Conservation (phyloP, 768 basidiomycete species). For the Mycena kentingensis region DNA sequence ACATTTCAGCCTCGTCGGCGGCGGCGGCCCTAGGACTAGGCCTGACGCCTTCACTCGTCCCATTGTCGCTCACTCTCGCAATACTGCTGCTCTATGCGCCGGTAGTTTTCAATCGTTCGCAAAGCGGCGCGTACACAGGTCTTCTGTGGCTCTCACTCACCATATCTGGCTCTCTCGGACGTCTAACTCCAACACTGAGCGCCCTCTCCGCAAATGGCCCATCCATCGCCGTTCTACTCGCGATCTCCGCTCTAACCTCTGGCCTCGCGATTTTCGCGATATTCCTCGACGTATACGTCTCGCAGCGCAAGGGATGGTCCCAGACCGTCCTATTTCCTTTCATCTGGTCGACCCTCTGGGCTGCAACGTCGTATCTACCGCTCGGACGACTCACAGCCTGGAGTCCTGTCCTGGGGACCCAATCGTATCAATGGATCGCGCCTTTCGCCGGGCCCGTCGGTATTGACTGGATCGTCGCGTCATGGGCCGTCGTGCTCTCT, state of each 20-base stretch:
- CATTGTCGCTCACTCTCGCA: slow-evolving; percentile 32
- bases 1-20: slow-evolving; percentile 26
- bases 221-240: slow-evolving; percentile 50
- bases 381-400: slow-evolving; percentile 73
- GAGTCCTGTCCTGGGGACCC: slow-evolving; percentile 58
- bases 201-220: slow-evolving; percentile 56
- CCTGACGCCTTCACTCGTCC: slow-evolving; percentile 28
- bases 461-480: slow-evolving; percentile 74
- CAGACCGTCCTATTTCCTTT: slow-evolving; percentile 65
- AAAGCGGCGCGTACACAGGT: slow-evolving; percentile 23
- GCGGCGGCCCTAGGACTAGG: slow-evolving; percentile 30
- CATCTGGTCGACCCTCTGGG: slow-evolving; percentile 70
- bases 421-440: slow-evolving; percentile 66
- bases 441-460: slow-evolving; percentile 58
- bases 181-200: slow-evolving; percentile 44
- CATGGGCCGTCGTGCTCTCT: slow-evolving; percentile 70
- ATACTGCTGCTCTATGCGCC: slow-evolving; percentile 40
- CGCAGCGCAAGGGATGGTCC: slow-evolving; percentile 38
- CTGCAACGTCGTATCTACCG: slow-evolving; percentile 51
- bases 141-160: slow-evolving; percentile 43
- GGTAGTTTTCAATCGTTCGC: slow-evolving; percentile 33
- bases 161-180: slow-evolving; percentile 43
- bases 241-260: slow-evolving; percentile 48
- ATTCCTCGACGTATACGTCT: slow-evolving; percentile 40
- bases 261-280: slow-evolving; percentile 41